Percentiles rank a stretch among this genome's conserved stretches.
Evolutionary conservation across 1,139 yeast species (phyloP).

Genomic region (Kurtzmaniella quercitrusa): DNA sequence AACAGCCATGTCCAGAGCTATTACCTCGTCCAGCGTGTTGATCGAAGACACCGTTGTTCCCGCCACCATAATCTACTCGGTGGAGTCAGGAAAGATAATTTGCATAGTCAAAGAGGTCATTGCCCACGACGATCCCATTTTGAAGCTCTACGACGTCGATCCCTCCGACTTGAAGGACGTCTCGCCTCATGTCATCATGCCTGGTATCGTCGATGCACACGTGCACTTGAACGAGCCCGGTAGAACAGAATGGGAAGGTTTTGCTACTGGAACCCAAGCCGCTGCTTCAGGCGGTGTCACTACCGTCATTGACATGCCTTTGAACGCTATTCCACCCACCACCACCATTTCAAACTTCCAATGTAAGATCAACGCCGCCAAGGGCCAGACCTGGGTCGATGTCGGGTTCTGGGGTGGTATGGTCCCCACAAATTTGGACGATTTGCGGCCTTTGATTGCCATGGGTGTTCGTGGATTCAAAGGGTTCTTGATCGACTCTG

Average conservation of each 20-base stretch:
- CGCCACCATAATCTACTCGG: conserved; percentile 67
- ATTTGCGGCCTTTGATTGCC: conserved; percentile 67
- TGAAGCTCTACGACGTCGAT: conserved; percentile 37
- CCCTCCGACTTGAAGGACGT: conserved; percentile 47
- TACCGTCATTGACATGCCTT: conserved; percentile 92
- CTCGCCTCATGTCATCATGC: conserved; percentile 66
- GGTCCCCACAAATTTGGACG: conserved; percentile 68
- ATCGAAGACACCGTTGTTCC: conserved; percentile 46
- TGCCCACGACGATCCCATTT: conserved; percentile 30
- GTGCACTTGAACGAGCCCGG: conserved; percentile 95
- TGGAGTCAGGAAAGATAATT: conserved; percentile 61
- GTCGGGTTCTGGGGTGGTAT: conserved; percentile 97
- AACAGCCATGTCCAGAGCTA: conserved; percentile 67
- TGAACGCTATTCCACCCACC: conserved; percentile 94
- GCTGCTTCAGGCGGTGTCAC: conserved; percentile 97
- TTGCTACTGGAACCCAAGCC: conserved; percentile 86
- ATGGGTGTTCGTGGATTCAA: conserved; percentile 92
- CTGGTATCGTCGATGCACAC: conserved; percentile 91
- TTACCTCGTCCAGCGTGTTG: conserved; percentile 64
- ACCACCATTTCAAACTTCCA: conserved; percentile 76
- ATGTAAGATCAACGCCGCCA: conserved; percentile 71
- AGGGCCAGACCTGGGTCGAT: conserved; percentile 84
- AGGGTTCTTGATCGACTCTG: conserved; percentile 85
- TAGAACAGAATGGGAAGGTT: conserved; percentile 94
- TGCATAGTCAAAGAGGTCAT: conserved; percentile 39